Conservation (phyloP, 768 basidiomycete species). For the Naganishia vaughanmartiniae region DNA sequence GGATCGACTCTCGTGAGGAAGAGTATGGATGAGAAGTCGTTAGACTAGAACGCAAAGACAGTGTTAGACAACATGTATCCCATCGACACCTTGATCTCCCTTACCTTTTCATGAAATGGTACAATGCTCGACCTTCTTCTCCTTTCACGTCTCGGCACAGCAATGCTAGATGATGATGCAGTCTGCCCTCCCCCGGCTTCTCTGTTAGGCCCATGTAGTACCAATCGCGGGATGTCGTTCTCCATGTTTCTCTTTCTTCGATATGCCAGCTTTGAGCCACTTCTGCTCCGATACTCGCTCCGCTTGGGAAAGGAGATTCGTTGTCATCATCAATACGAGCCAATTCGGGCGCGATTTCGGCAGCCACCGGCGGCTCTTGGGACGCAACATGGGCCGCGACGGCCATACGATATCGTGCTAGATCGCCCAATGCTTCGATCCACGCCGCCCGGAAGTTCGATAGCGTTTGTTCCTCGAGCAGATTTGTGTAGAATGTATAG, state of each 20-base stretch:
- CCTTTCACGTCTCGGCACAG: constrained; percentile 77
- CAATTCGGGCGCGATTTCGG: constrained; percentile 9
- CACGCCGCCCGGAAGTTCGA: constrained; percentile 72
- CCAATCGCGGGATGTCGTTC: constrained; percentile 85
- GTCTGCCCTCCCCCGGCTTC: constrained; percentile 86
- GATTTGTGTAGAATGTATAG: constrained; percentile 85
- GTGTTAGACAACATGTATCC: constrained; percentile 18
- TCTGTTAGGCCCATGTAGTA: constrained; percentile 81
- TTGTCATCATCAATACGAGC: constrained; percentile 56
- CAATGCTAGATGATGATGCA: constrained; percentile 90
- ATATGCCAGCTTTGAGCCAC: constrained; percentile 76
- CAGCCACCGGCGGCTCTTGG: constrained; percentile 18
- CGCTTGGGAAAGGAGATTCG: constrained; percentile 56
- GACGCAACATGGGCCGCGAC: constrained; percentile 77
- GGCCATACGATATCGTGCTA: constrained; percentile 90
- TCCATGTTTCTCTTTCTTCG: constrained; percentile 78
- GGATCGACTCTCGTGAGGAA: constrained; percentile 82
- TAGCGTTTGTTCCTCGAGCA: constrained; percentile 77
- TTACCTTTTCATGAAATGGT: constrained; percentile 93
- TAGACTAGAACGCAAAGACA: constrained; percentile 61
- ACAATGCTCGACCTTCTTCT: constrained; percentile 78
- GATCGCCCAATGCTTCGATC: constrained; percentile 95
- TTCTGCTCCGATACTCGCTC: constrained; percentile 76
- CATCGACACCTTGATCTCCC: constrained; percentile 34
- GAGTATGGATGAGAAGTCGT: constrained; percentile 83